Base-by-base conservation (phyloP, 768 basidiomycete species). In the Mycena rebaudengoi region DNA sequence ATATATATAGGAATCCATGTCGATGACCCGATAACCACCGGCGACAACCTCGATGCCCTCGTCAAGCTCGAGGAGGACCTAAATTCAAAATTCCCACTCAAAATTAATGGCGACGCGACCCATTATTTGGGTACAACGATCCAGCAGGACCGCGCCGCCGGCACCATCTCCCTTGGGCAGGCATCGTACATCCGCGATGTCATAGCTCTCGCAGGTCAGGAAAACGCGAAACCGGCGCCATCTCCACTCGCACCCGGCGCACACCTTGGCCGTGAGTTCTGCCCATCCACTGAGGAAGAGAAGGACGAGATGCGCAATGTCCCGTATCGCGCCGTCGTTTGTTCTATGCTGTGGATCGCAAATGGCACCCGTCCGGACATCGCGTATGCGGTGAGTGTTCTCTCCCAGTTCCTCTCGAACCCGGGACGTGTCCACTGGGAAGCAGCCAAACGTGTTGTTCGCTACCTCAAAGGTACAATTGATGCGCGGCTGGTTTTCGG, bases 401-500 rank as follows among this genome's bases (percentile, higher is more conserved):
- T 79, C 1, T 65, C 71, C 0, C 75, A 69, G 18, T 78, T 74
- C 70, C 56, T 72, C 21, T 48, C 62, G 10, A 75, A 75, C 59
- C 75, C 73, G 3, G 68, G 69, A 2, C 33, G 29, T 1, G 52
- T 52, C 1, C 82, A 83, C 60, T 80, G 78, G 75, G 57, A 70
- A 5, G 79, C 76, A 10, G 73, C 74, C 21, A 75, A 75, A 39
- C 75, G 71, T 40, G 62, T 81, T 20, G 66, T 78, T 26, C 70
- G 73, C 2, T 84, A 82, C 65, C 69, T 84, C 16, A 66, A 64
- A 25, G 67, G 69, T 18, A 70, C 67, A 0, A 43, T 45, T 7
- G 52, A 53, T 25, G 26, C 62, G 11, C 56, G 55, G 18, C 63
- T 73, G 20, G 62, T 59, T 25, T 67, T 67, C 39, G 68, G 67